These are phyloP conservation scores for Clitoria ternatea DNA, from an alignment of 306 rosid genomes.

Conservation along the genomic window DNA sequence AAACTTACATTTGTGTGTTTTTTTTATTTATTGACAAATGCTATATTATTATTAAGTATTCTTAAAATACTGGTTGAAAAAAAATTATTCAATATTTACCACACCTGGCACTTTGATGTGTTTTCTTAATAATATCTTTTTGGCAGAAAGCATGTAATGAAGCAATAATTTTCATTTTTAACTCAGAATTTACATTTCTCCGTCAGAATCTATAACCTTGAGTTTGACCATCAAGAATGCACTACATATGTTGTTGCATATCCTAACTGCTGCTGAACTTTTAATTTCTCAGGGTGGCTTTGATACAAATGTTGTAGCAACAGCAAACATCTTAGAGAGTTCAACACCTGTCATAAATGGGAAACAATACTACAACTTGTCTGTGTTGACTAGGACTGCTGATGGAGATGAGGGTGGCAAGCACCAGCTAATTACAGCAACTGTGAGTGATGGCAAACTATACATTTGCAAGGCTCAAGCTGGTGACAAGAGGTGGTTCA, in stretches of 20 bases:
- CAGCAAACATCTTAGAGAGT: slow-evolving; percentile 73
- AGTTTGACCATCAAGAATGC: neutral
- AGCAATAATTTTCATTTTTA: neutral
- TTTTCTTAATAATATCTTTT: neutral
- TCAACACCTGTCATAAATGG: slow-evolving; percentile 40
- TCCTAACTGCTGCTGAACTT: slow-evolving; percentile 24
- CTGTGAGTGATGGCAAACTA: slow-evolving; percentile 79
- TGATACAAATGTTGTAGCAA: slow-evolving; percentile 71
- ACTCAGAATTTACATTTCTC: neutral
- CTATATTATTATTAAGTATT: too few relatives aligned
- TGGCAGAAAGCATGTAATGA: neutral
- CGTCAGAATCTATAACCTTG: neutral
- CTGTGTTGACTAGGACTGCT: slow-evolving; percentile 93
- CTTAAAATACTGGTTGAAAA: neutral
- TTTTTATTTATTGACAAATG: neutral
- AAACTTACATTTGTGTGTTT: neutral
- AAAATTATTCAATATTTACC: neutral
- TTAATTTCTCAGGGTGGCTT: slow-evolving; percentile 71
- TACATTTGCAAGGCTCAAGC: slow-evolving; percentile 98
- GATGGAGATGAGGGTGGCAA: slow-evolving; percentile 98
- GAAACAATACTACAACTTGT: slow-evolving; percentile 52
- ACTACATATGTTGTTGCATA: neutral
- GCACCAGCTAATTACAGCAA: slow-evolving; percentile 82
- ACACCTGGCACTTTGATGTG: neutral
- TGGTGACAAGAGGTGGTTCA: slow-evolving; percentile 99